A percentile compares a stretch with the other conserved stretches of the same genome.
These are phyloP conservation scores for Termitomyces sp. DNA, from an alignment of 768 basidiomycete species.

Conservation along the genomic window DNA sequence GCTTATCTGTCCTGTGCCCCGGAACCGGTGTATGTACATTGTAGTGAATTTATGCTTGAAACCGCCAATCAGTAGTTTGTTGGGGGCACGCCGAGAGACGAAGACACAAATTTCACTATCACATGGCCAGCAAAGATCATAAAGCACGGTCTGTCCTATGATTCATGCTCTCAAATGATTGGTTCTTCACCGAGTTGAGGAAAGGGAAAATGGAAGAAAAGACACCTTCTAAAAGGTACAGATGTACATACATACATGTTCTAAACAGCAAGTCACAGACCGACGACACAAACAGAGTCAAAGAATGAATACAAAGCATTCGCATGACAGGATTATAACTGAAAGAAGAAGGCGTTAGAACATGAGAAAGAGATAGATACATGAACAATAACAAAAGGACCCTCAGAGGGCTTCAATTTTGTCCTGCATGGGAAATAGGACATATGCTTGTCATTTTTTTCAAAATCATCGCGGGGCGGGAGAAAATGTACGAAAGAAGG, in stretches of 20 bases:
- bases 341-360: neutral
- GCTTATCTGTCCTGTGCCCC: too few species aligned
- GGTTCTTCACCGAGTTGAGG: too few species aligned
- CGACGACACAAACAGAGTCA: too few species aligned
- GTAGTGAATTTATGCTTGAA: too few species aligned
- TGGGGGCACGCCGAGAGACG: too few species aligned
- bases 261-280: neutral
- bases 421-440: constrained; percentile 63
- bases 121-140: too few species aligned
- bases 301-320: neutral
- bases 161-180: too few species aligned
- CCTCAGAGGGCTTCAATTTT: constrained; percentile 48
- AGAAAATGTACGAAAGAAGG: constrained; percentile 1
- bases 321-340: neutral
- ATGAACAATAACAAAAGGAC: neutral
- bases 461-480: constrained; percentile 42
- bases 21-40: too few species aligned
- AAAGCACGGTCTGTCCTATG: too few species aligned
- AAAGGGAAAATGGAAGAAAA: too few species aligned
- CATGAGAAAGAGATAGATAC: neutral
- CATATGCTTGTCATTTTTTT: constrained; percentile 66
- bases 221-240: neutral
- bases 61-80: too few species aligned
- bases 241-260: neutral
- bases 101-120: too few species aligned